Evolutionary conservation across 2,329 filamentous ascomycete genomes (phyloP).

Genomic region (Apiospora malaysiana): DNA sequence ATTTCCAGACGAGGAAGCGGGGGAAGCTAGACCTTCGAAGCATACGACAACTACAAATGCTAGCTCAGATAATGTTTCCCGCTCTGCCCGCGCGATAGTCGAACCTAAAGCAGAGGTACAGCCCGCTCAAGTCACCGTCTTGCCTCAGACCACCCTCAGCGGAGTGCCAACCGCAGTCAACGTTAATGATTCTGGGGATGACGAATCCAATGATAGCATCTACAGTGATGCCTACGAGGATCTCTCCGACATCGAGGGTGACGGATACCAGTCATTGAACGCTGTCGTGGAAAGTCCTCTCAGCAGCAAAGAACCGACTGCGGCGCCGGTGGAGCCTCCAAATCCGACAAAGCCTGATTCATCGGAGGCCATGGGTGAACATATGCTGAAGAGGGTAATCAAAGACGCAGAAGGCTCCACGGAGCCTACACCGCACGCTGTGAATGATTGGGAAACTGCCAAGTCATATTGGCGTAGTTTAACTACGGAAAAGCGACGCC

Average conservation of each 20-base stretch:
- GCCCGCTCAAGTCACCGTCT: slow-evolving; percentile 25
- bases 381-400: neutral
- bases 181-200: slow-evolving; percentile 44
- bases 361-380: neutral
- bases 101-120: slow-evolving; percentile 34
- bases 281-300: slow-evolving; percentile 70
- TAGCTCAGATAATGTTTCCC: neutral
- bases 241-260: slow-evolving; percentile 66
- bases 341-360: neutral
- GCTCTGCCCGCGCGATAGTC: slow-evolving; percentile 28
- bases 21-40: neutral
- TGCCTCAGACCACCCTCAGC: slow-evolving; percentile 38
- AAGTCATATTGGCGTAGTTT: slow-evolving; percentile 74
- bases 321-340: neutral
- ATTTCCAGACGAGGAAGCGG: neutral
- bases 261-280: slow-evolving; percentile 75
- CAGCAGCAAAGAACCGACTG: slow-evolving; percentile 49
- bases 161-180: slow-evolving; percentile 35
- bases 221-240: slow-evolving; percentile 83
- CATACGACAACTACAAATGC: neutral
- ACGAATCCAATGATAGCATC: slow-evolving; percentile 55
- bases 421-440: neutral
- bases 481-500: slow-evolving; percentile 65
- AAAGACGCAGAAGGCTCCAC: slow-evolving; percentile 6
- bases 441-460: slow-evolving; percentile 68